These are phyloP conservation scores for Magnaporthiopsis incrustans DNA, from an alignment of 2,329 filamentous ascomycete species.

Conservation along the genomic window DNA sequence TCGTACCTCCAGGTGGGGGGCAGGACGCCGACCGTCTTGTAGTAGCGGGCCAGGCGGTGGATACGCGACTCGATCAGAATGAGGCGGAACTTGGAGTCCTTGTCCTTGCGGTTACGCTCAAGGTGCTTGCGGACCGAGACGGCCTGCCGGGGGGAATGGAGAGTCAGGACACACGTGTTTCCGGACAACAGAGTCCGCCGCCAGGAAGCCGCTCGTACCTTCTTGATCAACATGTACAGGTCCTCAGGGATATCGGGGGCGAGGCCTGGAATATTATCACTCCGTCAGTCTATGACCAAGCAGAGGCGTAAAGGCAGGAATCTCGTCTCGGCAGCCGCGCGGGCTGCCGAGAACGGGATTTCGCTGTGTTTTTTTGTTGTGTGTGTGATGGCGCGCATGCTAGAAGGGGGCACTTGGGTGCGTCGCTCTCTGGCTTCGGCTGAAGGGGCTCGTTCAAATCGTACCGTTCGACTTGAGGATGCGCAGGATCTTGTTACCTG, in stretches of 20 bases:
- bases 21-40: slow-evolving; percentile 85
- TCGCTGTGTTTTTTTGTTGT: neutral
- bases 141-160: slow-evolving; percentile 45
- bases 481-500: slow-evolving; percentile 99
- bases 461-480: slow-evolving; percentile 98
- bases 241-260: slow-evolving; percentile 98
- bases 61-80: slow-evolving; percentile 99
- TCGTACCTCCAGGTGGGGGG: slow-evolving; percentile 99
- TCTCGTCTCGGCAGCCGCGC: slow-evolving; percentile 10
- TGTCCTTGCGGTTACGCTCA: slow-evolving; percentile 99
- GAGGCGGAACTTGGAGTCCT: slow-evolving; percentile 99
- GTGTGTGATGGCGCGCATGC: slow-evolving; percentile 10
- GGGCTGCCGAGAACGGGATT: neutral
- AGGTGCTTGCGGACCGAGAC: slow-evolving; percentile 99
- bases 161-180: slow-evolving; percentile 12
- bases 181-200: neutral
- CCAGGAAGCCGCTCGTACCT: slow-evolving; percentile 50
- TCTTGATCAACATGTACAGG: slow-evolving; percentile 99
- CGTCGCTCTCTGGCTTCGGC: neutral
- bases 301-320: slow-evolving; percentile 58
- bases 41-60: slow-evolving; percentile 92
- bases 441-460: slow-evolving; percentile 34
- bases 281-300: slow-evolving; percentile 87
- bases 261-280: slow-evolving; percentile 83
- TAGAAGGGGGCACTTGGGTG: neutral